These are phyloP conservation scores for Penicillium waksmanii DNA, from an alignment of 495 filamentous ascomycete species.

Conservation along the genomic window DNA sequence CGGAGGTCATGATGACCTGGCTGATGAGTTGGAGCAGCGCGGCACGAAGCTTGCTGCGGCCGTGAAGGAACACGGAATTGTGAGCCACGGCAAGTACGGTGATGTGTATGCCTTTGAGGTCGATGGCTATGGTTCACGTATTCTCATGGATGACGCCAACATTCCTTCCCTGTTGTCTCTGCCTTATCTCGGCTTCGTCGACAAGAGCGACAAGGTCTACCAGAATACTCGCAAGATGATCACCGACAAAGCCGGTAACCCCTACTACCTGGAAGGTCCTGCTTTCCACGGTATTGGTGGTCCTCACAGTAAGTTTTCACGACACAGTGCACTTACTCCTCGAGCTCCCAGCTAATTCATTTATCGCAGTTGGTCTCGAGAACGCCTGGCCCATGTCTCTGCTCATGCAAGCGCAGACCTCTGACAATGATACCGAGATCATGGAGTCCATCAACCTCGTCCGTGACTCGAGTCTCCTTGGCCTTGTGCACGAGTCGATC, in stretches of 20 bases:
- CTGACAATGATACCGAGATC: conserved; percentile 86
- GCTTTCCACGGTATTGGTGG: conserved; percentile 89
- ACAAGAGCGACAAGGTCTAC: conserved; percentile 68
- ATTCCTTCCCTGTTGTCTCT: conserved; percentile 87
- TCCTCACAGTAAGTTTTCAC: conserved; percentile 54
- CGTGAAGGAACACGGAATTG: conserved; percentile 86
- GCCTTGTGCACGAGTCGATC: conserved; percentile 90
- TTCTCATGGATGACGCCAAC: conserved; percentile 98
- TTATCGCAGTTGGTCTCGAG: conserved; percentile 64
- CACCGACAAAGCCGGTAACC: conserved; percentile 75
- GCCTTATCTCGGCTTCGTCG: conserved; percentile 83
- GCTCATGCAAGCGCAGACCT: conserved; percentile 87
- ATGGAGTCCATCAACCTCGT: conserved; percentile 70
- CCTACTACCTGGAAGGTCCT: conserved; percentile 82
- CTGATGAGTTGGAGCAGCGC: conserved; percentile 60
- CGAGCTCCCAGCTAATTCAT: conserved; percentile 1
- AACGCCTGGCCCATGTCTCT: conserved; percentile 99
- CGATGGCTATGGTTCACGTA: conserved; percentile 88
- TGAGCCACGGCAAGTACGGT: conserved; percentile 80
- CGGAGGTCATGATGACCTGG: conserved; percentile 54
- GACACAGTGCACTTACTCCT: background rate
- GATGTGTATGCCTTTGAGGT: conserved; percentile 96
- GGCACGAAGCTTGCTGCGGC: conserved; percentile 72
- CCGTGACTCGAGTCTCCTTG: conserved; percentile 69
- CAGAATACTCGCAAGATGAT: conserved; percentile 93